Conservation (phyloP, 2,329 filamentous ascomycete genomes). For the Trichoderma breve region DNA sequence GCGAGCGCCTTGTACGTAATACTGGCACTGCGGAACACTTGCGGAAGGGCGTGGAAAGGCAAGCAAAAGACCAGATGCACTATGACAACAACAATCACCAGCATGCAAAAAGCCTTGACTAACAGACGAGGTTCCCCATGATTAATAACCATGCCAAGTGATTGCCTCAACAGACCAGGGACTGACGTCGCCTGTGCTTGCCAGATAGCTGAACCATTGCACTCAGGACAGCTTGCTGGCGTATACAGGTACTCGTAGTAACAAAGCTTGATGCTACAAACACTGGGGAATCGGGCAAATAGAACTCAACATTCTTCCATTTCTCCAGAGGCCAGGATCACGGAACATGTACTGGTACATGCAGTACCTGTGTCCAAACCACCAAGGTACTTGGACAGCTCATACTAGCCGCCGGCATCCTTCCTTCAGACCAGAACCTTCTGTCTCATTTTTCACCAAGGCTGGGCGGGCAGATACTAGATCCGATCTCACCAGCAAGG, state of each 20-base stretch:
- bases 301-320: not conserved
- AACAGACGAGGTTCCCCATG: not conserved
- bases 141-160: not conserved
- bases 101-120: not conserved
- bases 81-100: not conserved
- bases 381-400: not conserved
- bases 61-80: not conserved
- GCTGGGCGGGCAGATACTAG: not conserved
- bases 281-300: not conserved
- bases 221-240: not conserved
- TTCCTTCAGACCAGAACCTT: not conserved
- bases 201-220: not conserved
- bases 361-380: not conserved
- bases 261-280: not conserved
- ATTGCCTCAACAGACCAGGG: not conserved
- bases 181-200: not conserved
- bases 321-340: not conserved
- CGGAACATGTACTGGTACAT: not conserved
- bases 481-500: constrained; percentile 1
- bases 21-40: not conserved
- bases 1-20: constrained; percentile 6
- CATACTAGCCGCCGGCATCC: not conserved
- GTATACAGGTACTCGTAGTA: not conserved
- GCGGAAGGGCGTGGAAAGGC: not conserved
- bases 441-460: not conserved